Conservation (phyloP, 2,329 filamentous ascomycete species). For the Penicillium decumbens region DNA sequence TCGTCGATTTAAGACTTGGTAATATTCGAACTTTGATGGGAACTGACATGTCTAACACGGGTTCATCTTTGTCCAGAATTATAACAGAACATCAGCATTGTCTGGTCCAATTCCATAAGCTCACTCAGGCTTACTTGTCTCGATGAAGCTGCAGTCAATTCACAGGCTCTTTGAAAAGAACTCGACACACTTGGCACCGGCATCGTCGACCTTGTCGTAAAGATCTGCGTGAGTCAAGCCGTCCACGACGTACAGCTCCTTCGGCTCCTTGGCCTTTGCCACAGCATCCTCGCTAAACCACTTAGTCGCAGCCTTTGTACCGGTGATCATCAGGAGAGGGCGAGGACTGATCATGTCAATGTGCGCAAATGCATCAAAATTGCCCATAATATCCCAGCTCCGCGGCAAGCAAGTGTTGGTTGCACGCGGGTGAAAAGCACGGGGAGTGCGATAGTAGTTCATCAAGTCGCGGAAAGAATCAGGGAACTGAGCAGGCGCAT, state of each 20-base stretch:
- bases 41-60: too few relatives aligned
- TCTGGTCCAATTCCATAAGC: too few relatives aligned
- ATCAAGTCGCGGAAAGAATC: constrained; percentile 10
- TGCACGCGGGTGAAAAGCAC: constrained; percentile 21
- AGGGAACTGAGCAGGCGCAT: constrained; percentile 4
- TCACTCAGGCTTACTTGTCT: background rate
- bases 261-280: constrained; percentile 25
- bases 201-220: constrained; percentile 29
- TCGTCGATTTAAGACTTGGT: too few relatives aligned
- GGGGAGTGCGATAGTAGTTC: constrained; percentile 22
- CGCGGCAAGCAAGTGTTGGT: constrained; percentile 15
- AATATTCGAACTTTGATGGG: too few relatives aligned
- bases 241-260: constrained; percentile 30
- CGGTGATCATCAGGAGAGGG: constrained; percentile 26
- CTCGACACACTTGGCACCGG: constrained; percentile 13
- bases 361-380: constrained; percentile 23
- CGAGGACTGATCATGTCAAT: constrained; percentile 23
- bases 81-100: too few relatives aligned
- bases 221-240: constrained; percentile 32
- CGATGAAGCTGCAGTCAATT: background rate
- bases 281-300: constrained; percentile 14
- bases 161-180: constrained; percentile 14
- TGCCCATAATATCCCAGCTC: constrained; percentile 24
- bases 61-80: too few relatives aligned
- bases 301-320: constrained; percentile 12